Evolutionary conservation across 164 flowering plant genomes (phyloP).

Genomic region (Tetrastigma voinierianum): DNA sequence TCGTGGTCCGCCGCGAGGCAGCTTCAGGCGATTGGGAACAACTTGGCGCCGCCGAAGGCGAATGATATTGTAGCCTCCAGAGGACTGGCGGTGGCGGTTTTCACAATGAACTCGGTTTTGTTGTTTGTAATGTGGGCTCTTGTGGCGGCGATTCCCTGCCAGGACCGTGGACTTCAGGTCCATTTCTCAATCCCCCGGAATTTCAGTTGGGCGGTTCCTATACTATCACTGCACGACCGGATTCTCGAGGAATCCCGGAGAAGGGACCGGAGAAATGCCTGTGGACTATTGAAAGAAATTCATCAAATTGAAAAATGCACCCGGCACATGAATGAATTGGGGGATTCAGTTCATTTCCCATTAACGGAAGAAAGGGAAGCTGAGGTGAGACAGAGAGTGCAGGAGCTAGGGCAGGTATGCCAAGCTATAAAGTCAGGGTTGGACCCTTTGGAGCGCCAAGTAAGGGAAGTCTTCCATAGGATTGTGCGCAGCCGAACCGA

Average conservation of each 20-base stretch:
- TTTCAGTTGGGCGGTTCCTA: slow-evolving; percentile 60
- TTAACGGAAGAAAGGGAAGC: slow-evolving; percentile 55
- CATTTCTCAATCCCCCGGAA: slow-evolving; percentile 68
- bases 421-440: slow-evolving; percentile 56
- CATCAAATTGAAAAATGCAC: slow-evolving; percentile 62
- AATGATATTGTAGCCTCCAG: slow-evolving; percentile 58
- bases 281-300: slow-evolving; percentile 82
- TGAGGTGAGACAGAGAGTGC: slow-evolving; percentile 59
- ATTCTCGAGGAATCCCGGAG: slow-evolving; percentile 84
- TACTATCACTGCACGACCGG: slow-evolving; percentile 65
- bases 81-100: slow-evolving; percentile 71
- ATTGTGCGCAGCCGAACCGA: slow-evolving; percentile 79
- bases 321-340: slow-evolving; percentile 55
- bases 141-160: slow-evolving; percentile 96
- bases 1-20: slow-evolving; percentile 85
- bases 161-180: slow-evolving; percentile 82
- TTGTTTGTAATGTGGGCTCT: slow-evolving; percentile 85
- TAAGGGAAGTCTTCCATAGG: slow-evolving; percentile 83
- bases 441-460: slow-evolving; percentile 74
- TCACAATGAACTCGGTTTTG: slow-evolving; percentile 66
- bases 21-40: slow-evolving; percentile 79
- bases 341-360: slow-evolving; percentile 68
- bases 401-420: slow-evolving; percentile 47
- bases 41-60: slow-evolving; percentile 51
- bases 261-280: slow-evolving; percentile 62